Base-by-base conservation (phyloP, 2,329 filamentous ascomycete genomes). In the Penicillium sp. region DNA sequence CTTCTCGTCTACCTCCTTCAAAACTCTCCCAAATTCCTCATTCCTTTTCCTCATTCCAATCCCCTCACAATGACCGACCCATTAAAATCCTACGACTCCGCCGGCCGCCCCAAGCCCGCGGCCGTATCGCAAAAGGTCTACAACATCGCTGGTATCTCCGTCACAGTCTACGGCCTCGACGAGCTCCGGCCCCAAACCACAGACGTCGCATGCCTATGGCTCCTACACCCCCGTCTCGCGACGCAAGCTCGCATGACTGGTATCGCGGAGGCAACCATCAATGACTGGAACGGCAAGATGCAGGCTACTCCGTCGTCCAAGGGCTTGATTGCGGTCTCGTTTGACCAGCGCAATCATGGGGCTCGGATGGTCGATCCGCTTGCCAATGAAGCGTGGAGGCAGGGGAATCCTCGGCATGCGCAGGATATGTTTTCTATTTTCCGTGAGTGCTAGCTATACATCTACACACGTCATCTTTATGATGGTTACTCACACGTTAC, bases 281-380 rank as follows among this genome's bases (percentile, higher is more conserved):
- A 79, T n/a, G 83, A 86, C 9, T 96, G 89, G 86, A 87, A 90
- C 68, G 70, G 75, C 54, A 76, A 71, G 63, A 73, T 70, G 50
- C 66, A 69, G 56, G 65, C 74, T 14, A 68, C 63, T 53, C 66
- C 70, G 33, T 43, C 71, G 60, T 55, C 70, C 75, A 78, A 80
- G 59, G 90, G 89, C 0, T 77, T 98, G 41, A 87, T 98, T 51
- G 92, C 91, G 2, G 85, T 93, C 13, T 85, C 89, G 2, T 96
- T 96, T 75, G 95, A 98, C 77, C 92, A 96, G 79, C 85, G 94
- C 47, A 98, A 98, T 75, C 95, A 98, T 76, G 95, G 95, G 27
- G 83, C 85, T 2, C 81, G 95, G 55, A 76, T 87, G 59, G 85
- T 94, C 2, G 83, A 88, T 67, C 78, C 84, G 7, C 66, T 82